Evolutionary conservation across 345 rosid genomes (phyloP), one percentile per base, ranked within the genome.

Genomic region (Citrus sp.): DNA sequence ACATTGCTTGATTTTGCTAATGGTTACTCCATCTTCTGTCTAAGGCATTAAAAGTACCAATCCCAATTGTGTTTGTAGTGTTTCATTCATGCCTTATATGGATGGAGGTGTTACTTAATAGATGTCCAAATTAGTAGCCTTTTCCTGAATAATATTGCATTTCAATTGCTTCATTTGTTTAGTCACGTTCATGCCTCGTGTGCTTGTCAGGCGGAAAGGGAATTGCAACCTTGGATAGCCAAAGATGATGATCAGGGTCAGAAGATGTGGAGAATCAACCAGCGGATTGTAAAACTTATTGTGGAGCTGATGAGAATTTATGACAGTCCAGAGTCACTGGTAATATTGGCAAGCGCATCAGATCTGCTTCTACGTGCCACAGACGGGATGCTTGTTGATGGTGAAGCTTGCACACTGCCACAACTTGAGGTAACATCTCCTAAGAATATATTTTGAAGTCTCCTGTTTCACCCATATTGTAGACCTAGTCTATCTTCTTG

Each of bases 401-500:
- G 98, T 61, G 99, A 95, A 87, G 99, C 97, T 78, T 93, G 99
- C 84, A 95, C 99, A 38, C 84, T 92, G 83, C 99, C 98, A 13
- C 98, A 95, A 78, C 88, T 95, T 6, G 99, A 95, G 97, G 99
- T 95, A 87, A 72, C 59, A 55, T 58, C 30, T 72, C 27, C 35
- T 3, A 30, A 4, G 32, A 30, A 51, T 42, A 7, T 14, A 32
- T 79, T 56, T 30, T 58, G 49, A 27, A 30, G 66, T 27, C 65
- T 46, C 27, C 75, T 77, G 16, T 14, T 81, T 49, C 34, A 70
- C 21, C 64, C 51, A 25, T 71, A 19, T 28, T 18, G 22, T 4
- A 13, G 25, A 35, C 16, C 9, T 64, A 49, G 19, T 5, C 21
- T 60, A 16, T 37, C 42, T 19, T 19, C 0, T n/a, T n/a, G 68